Evolutionary conservation across 768 basidiomycete genomes (phyloP).

Genomic region (Tylopilus intermedius): DNA sequence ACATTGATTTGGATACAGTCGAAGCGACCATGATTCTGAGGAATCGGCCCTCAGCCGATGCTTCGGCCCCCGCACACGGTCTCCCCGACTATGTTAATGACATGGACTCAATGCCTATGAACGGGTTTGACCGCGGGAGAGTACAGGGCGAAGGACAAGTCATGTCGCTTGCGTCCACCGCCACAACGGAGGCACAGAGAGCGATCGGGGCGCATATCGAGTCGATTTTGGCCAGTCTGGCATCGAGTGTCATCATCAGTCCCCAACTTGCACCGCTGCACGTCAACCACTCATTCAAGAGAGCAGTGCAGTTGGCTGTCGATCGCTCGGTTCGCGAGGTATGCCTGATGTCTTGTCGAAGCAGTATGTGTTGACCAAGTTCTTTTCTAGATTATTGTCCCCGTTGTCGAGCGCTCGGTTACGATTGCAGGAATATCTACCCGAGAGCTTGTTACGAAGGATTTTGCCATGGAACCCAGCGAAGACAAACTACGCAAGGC

Average conservation of each 20-base stretch:
- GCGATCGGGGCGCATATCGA: slow-evolving; percentile 76
- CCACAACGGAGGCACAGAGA: slow-evolving; percentile 60
- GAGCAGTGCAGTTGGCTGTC: slow-evolving; percentile 84
- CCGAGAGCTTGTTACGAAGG: slow-evolving; percentile 89
- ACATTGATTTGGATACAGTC: slow-evolving; percentile 78
- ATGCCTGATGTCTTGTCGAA: slow-evolving; percentile 11
- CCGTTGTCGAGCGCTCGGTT: slow-evolving; percentile 96
- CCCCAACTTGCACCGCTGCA: slow-evolving; percentile 70
- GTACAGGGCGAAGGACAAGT: slow-evolving; percentile 54
- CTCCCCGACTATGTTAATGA: slow-evolving; percentile 78
- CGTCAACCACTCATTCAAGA: slow-evolving; percentile 79
- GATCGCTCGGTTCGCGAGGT: slow-evolving; percentile 95
- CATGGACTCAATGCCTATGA: slow-evolving; percentile 75
- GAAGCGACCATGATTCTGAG: slow-evolving; percentile 82
- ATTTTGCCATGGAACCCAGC: slow-evolving; percentile 89
- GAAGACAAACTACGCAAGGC: slow-evolving; percentile 89
- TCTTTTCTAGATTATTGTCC: slow-evolving; percentile 74
- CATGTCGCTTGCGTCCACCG: slow-evolving; percentile 53
- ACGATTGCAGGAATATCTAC: slow-evolving; percentile 98
- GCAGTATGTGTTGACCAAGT: background rate
- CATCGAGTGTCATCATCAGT: slow-evolving; percentile 71
- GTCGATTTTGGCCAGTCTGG: slow-evolving; percentile 65
- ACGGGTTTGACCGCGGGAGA: slow-evolving; percentile 55
- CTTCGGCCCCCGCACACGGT: slow-evolving; percentile 45
- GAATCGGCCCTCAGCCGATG: slow-evolving; percentile 62